Evolutionary conservation across 768 basidiomycete species (phyloP), one percentile per base, ranked within the genome.

Genomic region (Tubosaeta sp.): DNA sequence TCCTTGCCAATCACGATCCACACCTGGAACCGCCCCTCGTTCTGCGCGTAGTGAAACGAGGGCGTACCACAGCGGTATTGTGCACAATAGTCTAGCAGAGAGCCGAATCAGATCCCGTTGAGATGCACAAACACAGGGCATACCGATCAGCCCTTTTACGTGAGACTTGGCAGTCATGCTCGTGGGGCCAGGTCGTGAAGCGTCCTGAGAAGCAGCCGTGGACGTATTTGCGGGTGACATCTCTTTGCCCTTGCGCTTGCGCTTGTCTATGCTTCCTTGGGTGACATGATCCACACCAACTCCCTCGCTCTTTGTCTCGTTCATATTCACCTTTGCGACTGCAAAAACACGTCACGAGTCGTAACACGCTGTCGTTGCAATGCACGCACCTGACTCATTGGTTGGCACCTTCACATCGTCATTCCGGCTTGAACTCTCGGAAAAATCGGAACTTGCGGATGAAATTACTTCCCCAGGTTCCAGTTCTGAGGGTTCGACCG

Each of bases 1-100:
- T 75, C 74, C 32, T 66, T 67, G 16, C 73, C 75, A 38, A 78
- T 71, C 51, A 75, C 66, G n/a, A 77, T 72, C 77, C 78, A 79
- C 5, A 76, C 76, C 32, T 70, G 73, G 48, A 70, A 73, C 12
- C 47, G 56, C 19, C 43, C 49, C 22, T 56, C 43, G 1, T 17
- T 35, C 32, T 51, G 49, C 55, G 68, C 63, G 44, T 72, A 57
- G 42, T 68, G 63, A 48, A 77, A 72, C 52, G 61, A 60, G 0
- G 77, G 77, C 10, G 44, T 56, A 4, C 65, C 56, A 32, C 54
- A 48, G 10, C 50, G 54, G 26, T 52, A 59, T 5, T 19, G 50
- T 0, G 41, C 33, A 31, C 64, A 61, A 59, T 64, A 54, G 52
- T 60, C 56, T 72, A 59, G 29, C 39, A 8, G 42, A 19, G 25